Percentiles rank a stretch among this genome's conserved stretches.
Conservation (phyloP, 1,139 yeast species). For the Geotrichum carabidarum region DNA sequence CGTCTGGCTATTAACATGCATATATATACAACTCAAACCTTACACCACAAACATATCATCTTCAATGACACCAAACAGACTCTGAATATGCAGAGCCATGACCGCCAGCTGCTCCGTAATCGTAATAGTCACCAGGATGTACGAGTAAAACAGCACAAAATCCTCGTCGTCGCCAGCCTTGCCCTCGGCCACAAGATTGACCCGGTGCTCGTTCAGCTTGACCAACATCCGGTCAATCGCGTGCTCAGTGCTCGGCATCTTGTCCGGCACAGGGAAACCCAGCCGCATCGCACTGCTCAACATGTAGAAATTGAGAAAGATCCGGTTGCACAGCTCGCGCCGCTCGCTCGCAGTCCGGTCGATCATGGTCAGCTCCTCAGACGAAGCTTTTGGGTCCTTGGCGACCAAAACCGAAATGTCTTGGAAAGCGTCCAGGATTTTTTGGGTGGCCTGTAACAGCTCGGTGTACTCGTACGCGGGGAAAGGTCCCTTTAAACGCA, state of each 20-base stretch:
- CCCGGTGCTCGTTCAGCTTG: conserved; percentile 44
- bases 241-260: conserved; percentile 73
- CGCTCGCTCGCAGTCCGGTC: conserved; percentile 55
- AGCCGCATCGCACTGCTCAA: conserved; percentile 70
- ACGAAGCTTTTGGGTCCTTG: conserved; percentile 52
- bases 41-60: conserved; percentile 45
- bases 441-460: conserved; percentile 54
- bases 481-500: conserved; percentile 69
- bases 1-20: too few species aligned
- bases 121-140: conserved; percentile 63
- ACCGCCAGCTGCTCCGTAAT: conserved; percentile 61
- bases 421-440: conserved; percentile 68
- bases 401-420: conserved; percentile 64
- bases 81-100: conserved; percentile 51
- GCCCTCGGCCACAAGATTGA: background rate
- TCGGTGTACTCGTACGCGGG: conserved; percentile 51
- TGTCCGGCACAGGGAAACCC: conserved; percentile 71
- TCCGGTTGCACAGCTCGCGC: conserved; percentile 62
- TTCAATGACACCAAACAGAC: conserved; percentile 58
- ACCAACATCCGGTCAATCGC: conserved; percentile 65
- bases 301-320: conserved; percentile 71
- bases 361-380: conserved; percentile 54
- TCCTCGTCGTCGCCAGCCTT: conserved; percentile 47
- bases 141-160: conserved; percentile 69
- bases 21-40: background rate